Conservation (phyloP, 768 basidiomycete species). For the Serpula lacrymans region DNA sequence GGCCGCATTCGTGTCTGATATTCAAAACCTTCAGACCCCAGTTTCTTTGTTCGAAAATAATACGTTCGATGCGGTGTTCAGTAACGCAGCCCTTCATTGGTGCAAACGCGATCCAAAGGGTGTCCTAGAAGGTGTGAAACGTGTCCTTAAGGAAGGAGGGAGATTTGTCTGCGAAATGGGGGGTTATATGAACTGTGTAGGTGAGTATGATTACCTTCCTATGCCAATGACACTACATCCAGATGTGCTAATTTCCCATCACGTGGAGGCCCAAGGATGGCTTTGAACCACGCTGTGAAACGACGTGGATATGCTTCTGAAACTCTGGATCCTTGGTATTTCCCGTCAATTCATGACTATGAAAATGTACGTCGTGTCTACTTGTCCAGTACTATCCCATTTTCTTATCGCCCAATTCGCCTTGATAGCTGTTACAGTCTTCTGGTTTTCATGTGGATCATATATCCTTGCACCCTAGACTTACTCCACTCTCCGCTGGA, state of each 20-base stretch:
- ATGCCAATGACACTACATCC: slow-evolving; percentile 3
- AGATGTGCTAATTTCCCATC: too few relatives aligned
- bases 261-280: slow-evolving; percentile 53
- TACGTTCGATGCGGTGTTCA: slow-evolving; percentile 73
- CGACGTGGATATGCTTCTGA: slow-evolving; percentile 55
- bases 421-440: slow-evolving; percentile 52
- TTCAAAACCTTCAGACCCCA: slow-evolving; percentile 44
- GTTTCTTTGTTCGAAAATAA: slow-evolving; percentile 24
- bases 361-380: slow-evolving; percentile 36
- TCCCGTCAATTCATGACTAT: slow-evolving; percentile 72
- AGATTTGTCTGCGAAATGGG: slow-evolving; percentile 77
- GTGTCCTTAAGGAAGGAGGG: slow-evolving; percentile 65
- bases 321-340: slow-evolving; percentile 78
- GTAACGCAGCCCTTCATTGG: slow-evolving; percentile 82
- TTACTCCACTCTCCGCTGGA: slow-evolving; percentile 49
- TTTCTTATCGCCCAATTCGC: slow-evolving; percentile 3
- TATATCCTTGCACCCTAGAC: slow-evolving; percentile 52
- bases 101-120: slow-evolving; percentile 70
- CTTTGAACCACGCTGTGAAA: slow-evolving; percentile 51
- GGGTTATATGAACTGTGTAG: slow-evolving; percentile 68
- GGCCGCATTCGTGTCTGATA: slow-evolving; percentile 50
- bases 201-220: slow-evolving; percentile 29
- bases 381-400: slow-evolving; percentile 1
- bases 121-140: slow-evolving; percentile 59
- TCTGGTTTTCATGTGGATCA: slow-evolving; percentile 55